Base-by-base conservation (phyloP, 768 basidiomycete genomes). In the Serendipita sp. region DNA sequence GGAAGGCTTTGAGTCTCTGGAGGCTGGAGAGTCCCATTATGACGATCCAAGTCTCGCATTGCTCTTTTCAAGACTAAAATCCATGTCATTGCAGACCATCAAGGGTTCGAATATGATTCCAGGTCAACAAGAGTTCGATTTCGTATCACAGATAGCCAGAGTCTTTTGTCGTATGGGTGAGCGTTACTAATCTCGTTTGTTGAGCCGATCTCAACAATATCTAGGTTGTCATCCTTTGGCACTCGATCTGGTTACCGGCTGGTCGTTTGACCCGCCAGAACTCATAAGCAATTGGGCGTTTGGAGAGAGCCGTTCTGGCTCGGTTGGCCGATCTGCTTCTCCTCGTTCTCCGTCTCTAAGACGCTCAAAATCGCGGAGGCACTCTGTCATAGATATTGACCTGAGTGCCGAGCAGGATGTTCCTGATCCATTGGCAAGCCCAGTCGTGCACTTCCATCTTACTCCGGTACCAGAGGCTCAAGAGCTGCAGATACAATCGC, bases 81-180 rank as follows among this genome's bases (percentile, higher is more conserved):
- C 86, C 37, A 94, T 89, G 77, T 93, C 93, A 0, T 75, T 98
- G 32, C 95, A 98, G 76, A 86, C 95, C 3, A 89, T 88, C 1
- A 86, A 93, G 72, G 95, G 95, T 13, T 92, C 90, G 0, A 92
- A 86, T 69, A 90, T 94, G 70, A 92, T 97, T 34, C 86, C 90
- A 0, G 89, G 88, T 16, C 80, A 81, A 51, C 83, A 85, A 11
- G 95, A 99, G 72, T 97, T 94, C 75, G 93, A 89, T 71, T 98
- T 98, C 72, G 91, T 99, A 8, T 77, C 94, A 34, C 94, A 98
- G 75, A 92, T 92, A 69, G 89, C 93, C 0, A 83, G 92, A 34
- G 89, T 95, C 5, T 93, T 97, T 69, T 92, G 89, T 70, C 79
- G 91, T 66, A 95, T 97, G 92, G 96, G 95, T 91, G 68, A 45